Evolutionary conservation across 495 filamentous ascomycete genomes (phyloP), one percentile per base, ranked within the genome.

Genomic region (Penicillium robsamsonii): DNA sequence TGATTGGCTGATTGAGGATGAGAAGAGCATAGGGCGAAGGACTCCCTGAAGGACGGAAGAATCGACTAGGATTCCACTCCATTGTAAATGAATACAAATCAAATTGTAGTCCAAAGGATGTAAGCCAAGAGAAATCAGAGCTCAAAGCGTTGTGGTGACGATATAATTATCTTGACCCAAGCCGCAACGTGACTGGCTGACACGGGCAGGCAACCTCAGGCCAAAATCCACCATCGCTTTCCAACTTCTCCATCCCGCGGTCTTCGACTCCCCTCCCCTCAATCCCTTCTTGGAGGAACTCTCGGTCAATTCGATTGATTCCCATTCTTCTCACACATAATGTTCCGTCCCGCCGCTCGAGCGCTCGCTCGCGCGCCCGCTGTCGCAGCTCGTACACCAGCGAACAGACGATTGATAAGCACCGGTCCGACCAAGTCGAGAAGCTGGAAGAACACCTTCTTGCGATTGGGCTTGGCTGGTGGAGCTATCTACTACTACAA

Each of bases 401-500:
- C 65, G 56, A 70, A 49, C 59, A 80, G 81, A 59, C 84, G 90
- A 69, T 87, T 90, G 65, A 79, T 88, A 71, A 89, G 84, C 76
- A 90, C 88, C 52, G 76, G 83, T 61, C 77, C 88, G 50, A 73
- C 85, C 62, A 88, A 85, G 72, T 80, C 81, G 58, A 73, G 90
- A 67, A 87, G 84, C 64, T 96, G 89, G 91, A 97, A 90, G 80
- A 89, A 82, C 62, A 79, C 83, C n/a, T 78, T 75, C 8, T 62
- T 78, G 54, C 80, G 92, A 71, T 86, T 90, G 80, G 90, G 85
- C 51, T 62, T 94, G 44, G 92, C 90, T n/a, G 75, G 70, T 47
- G 91, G 77, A 22, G 82, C 83, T n/a, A 69, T 96, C 31, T 98
- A 97, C 77, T 96, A 86, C 68, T 98, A 97, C 71, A 92, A 91